Evolutionary conservation across 257 asterid genomes (phyloP).

Genomic region (Solanum corneliomulleri): DNA sequence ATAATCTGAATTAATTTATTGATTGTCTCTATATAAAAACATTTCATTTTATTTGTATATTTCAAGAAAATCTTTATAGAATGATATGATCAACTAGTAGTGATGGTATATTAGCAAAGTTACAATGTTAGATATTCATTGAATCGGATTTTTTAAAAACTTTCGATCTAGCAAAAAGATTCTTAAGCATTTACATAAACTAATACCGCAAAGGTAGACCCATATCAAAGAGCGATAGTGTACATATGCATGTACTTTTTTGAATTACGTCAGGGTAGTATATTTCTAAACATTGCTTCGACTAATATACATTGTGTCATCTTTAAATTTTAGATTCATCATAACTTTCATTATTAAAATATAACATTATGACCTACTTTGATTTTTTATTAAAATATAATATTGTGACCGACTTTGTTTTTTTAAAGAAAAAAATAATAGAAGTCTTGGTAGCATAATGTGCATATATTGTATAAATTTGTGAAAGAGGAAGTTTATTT

Average conservation of each 20-base stretch:
- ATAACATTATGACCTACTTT: background rate
- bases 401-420: background rate
- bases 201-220: fast-evolving
- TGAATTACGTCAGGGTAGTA: background rate
- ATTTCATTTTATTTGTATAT: background rate
- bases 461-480: background rate
- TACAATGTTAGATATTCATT: no score
- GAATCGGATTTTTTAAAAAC: fast-evolving
- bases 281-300: background rate
- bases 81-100: background rate
- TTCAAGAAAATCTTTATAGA: background rate
- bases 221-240: background rate
- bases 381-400: no score
- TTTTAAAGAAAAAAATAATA: fast-evolving
- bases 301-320: background rate
- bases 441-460: background rate
- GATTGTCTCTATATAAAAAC: background rate
- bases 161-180: no score
- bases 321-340: background rate
- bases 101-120: no score
- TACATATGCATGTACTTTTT: background rate
- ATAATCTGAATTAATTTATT: background rate
- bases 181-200: background rate
- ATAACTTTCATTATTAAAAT: background rate
- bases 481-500: background rate